Evolutionary conservation across 345 rosid species (phyloP).

Genomic region (Boechera divaricarpa): DNA sequence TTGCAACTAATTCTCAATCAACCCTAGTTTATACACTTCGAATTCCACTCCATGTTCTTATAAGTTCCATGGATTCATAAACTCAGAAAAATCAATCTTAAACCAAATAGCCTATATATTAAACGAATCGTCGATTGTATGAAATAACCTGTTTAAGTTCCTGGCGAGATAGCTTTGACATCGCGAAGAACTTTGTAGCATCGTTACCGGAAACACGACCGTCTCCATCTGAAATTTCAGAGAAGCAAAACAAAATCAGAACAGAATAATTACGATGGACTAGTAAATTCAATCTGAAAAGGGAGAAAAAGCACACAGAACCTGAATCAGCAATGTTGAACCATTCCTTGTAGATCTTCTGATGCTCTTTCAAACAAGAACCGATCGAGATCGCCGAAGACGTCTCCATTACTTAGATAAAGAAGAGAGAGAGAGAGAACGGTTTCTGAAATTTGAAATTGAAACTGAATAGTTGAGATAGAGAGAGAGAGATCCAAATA

Average conservation of each 20-base stretch:
- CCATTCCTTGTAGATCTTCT: slow-evolving; percentile 81
- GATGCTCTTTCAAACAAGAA: slow-evolving; percentile 70
- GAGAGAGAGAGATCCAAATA: background rate
- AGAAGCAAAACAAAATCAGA: background rate
- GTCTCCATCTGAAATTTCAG: slow-evolving; percentile 61
- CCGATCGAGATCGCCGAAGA: slow-evolving; percentile 42
- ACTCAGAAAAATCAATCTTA: background rate
- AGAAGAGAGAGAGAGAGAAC: slow-evolving; percentile 26
- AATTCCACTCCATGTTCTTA: slow-evolving; percentile 5
- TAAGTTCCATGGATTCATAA: background rate
- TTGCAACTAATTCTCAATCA: slow-evolving; percentile 1
- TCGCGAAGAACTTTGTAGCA: slow-evolving; percentile 77
- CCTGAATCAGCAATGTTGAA: slow-evolving; percentile 84
- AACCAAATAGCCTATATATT: background rate
- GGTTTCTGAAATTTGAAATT: slow-evolving; percentile 41
- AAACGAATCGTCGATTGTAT: background rate
- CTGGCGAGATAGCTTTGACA: slow-evolving; percentile 85
- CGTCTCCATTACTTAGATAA: slow-evolving; percentile 53
- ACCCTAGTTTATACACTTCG: background rate
- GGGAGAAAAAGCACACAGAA: slow-evolving; percentile 19
- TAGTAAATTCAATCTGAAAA: slow-evolving; percentile 13
- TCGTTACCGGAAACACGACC: slow-evolving; percentile 84
- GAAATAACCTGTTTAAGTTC: slow-evolving; percentile 82
- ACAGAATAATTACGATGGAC: background rate
- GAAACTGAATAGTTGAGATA: slow-evolving; percentile 11